Percentiles rank a stretch among this genome's conserved stretches.
These are phyloP conservation scores for Phlyctochytrium planicorne DNA, from an alignment of 192 early-diverging fungal genomes.

Conservation along the genomic window DNA sequence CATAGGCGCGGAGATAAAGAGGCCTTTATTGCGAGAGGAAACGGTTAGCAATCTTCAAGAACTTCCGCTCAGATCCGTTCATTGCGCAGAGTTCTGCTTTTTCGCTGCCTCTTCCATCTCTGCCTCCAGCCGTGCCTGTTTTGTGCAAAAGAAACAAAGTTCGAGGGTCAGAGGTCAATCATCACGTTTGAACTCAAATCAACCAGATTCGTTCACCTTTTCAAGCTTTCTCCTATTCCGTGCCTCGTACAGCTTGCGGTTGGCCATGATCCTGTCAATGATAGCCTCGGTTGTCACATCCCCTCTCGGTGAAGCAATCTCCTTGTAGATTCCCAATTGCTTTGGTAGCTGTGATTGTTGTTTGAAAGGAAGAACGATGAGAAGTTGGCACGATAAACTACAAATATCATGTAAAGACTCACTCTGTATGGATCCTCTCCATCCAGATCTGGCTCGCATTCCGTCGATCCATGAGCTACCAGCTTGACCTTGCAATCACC, in stretches of 20 bases:
- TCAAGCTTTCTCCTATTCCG: slow-evolving; percentile 50
- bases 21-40: no score
- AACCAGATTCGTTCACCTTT: no score
- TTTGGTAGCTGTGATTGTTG: slow-evolving; percentile 63
- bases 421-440: slow-evolving; percentile 80
- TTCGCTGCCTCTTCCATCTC: slow-evolving; percentile 38
- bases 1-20: no score
- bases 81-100: no score
- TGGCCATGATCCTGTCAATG: slow-evolving; percentile 85
- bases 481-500: slow-evolving; percentile 83
- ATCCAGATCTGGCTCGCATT: slow-evolving; percentile 63
- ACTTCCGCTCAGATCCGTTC: no score
- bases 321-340: slow-evolving; percentile 70
- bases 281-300: slow-evolving; percentile 83
- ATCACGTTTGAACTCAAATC: no score
- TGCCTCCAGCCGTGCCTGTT: slow-evolving; percentile 42
- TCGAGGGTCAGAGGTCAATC: no score
- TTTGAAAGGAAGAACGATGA: background rate
- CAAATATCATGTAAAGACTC: slow-evolving; percentile 7
- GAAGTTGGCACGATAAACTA: slow-evolving; percentile 15
- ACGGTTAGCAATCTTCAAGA: no score
- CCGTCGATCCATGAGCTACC: slow-evolving; percentile 72
- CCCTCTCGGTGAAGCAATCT: slow-evolving; percentile 75
- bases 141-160: no score
- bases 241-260: slow-evolving; percentile 66